Conservation (phyloP, 768 basidiomycete species). For the Russula abietina region DNA sequence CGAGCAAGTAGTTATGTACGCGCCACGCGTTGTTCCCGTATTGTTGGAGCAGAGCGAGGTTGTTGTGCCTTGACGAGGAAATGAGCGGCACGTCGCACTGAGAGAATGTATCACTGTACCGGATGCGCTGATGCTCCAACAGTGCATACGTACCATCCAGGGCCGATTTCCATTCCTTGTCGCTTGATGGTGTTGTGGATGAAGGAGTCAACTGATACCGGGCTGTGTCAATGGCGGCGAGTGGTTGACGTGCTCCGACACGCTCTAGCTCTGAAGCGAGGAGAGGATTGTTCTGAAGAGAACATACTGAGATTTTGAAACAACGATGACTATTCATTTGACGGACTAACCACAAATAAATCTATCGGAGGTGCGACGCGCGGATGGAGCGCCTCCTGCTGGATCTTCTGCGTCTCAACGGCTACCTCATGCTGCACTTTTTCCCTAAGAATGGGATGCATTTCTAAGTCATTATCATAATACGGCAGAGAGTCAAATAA, state of each 20-base stretch:
- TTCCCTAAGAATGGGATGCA: constrained; percentile 60
- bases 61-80: constrained; percentile 56
- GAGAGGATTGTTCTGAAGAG: constrained; percentile 54
- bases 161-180: constrained; percentile 71
- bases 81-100: not conserved
- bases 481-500: constrained; percentile 88
- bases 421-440: constrained; percentile 75
- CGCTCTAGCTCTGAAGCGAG: constrained; percentile 70
- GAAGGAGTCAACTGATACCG: constrained; percentile 75
- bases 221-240: constrained; percentile 61
- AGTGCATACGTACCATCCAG: constrained; percentile 75
- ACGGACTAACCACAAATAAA: constrained; percentile 60
- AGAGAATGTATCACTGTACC: constrained; percentile 40
- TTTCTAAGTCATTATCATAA: constrained; percentile 88
- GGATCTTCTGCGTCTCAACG: constrained; percentile 52
- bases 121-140: constrained; percentile 75
- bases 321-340: not conserved
- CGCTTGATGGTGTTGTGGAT: constrained; percentile 50
- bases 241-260: constrained; percentile 58
- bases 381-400: constrained; percentile 57
- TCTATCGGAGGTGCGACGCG: constrained; percentile 58
- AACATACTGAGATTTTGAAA: constrained; percentile 2
- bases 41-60: constrained; percentile 73
- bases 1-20: constrained; percentile 83
- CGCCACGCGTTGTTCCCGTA: constrained; percentile 91